Evolutionary conservation across 108 stramenopile species (phyloP).

Genomic region (Nitzschia putrida): DNA sequence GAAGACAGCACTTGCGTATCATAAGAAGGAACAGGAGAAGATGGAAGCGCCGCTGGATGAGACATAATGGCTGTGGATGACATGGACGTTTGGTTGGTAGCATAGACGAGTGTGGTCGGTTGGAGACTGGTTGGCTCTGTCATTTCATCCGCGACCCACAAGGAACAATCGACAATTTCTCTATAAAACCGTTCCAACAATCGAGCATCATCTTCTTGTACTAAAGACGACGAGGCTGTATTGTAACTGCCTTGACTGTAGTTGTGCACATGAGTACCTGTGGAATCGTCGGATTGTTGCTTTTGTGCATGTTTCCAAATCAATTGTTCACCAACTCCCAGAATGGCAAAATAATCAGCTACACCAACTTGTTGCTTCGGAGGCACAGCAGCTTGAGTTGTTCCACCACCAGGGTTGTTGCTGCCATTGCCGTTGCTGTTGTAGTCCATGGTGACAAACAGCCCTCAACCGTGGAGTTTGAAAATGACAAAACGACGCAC

Average conservation of each 20-base stretch:
- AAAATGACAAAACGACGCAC: no score
- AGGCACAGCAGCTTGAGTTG: neutral
- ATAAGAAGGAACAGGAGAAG: conserved; percentile 17
- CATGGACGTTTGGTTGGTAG: neutral
- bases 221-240: neutral
- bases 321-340: conserved; percentile 69
- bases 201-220: conserved; percentile 49
- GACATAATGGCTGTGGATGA: neutral
- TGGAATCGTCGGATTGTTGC: conserved; percentile 8
- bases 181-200: conserved; percentile 69
- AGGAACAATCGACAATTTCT: conserved; percentile 65
- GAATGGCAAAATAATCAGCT: conserved; percentile 85
- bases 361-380: conserved; percentile 54
- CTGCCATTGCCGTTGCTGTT: neutral
- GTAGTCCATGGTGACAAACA: no score
- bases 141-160: conserved; percentile 37
- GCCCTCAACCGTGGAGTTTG: no score
- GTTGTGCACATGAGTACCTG: neutral
- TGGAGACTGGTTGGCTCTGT: neutral
- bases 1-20: neutral
- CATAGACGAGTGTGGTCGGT: neutral
- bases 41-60: conserved; percentile 9
- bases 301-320: conserved; percentile 53
- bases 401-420: neutral
- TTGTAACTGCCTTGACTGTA: neutral